Base-by-base conservation (phyloP, 805 yeast species). In the Candida tallmaniae region DNA sequence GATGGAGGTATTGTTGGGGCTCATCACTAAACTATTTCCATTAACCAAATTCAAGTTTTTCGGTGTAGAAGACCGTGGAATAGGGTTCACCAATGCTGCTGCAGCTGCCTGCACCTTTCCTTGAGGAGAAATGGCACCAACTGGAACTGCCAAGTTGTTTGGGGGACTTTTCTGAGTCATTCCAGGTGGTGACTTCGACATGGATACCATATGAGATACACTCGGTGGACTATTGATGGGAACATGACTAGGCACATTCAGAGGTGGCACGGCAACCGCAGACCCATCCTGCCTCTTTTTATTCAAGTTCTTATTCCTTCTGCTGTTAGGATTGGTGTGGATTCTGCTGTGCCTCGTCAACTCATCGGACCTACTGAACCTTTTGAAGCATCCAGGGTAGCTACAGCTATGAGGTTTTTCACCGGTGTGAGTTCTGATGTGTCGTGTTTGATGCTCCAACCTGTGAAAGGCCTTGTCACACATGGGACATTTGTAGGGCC, bases 401-500 rank as follows among this genome's bases (percentile, higher is more conserved):
- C 77, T 71, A 57, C 89, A 82, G n/a, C 71, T 73, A 54, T 82
- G 88, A 3, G 90, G 90, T 52, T 79, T 81, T 50, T 83, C 89
- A 17, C 90, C 90, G 0, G 90, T 82, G 50, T 82, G 90, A 9
- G 88, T 82, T 49, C 89, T 64, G 39, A 82, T 79, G 48, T 82
- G 90, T 48, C 90, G 69, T 6, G 88, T 80, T 51, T 80, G 87
- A 56, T 82, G 90, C 49, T 82, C 90, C 27, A 82, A 55, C 38
- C 90, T 65, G 51, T 80, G 86, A 52, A 82, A 82, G 0, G 85
- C 86, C 55, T 82, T 78, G 25, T 74, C 75, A 52, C 90, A 82
- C 51, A 80, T 68, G 4, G 87, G 81, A 51, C 90, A 82, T 41
- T 79, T 76, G 57, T 79, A 82, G 1, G 89, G 89, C 40, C 79